Conservation (phyloP, 495 filamentous ascomycete species). For the Thozetella sp. region DNA sequence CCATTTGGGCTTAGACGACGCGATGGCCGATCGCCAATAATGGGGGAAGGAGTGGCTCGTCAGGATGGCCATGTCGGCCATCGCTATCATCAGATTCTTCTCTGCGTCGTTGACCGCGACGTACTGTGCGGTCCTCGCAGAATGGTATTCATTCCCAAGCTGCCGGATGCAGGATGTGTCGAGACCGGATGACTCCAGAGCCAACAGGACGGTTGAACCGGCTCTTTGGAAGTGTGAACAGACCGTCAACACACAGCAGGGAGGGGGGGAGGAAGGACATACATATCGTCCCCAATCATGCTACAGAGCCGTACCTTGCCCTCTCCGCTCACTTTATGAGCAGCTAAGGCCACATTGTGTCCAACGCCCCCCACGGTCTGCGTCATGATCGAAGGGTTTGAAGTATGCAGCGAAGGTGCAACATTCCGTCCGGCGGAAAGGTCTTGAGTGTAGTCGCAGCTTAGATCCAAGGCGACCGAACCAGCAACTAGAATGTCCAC, state of each 20-base stretch:
- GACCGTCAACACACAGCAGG: neutral
- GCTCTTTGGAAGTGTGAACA: constrained; percentile 40
- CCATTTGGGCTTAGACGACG: constrained; percentile 63
- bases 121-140: constrained; percentile 81
- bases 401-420: constrained; percentile 70
- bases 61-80: constrained; percentile 94
- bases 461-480: constrained; percentile 83
- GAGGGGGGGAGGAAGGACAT: constrained; percentile 10
- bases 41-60: constrained; percentile 49
- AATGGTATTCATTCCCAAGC: constrained; percentile 45
- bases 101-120: constrained; percentile 82
- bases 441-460: constrained; percentile 67
- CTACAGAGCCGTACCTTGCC: constrained; percentile 67
- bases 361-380: constrained; percentile 93
- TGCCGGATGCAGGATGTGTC: constrained; percentile 62
- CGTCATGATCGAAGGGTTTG: constrained; percentile 78
- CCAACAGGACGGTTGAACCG: constrained; percentile 68
- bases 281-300: constrained; percentile 74
- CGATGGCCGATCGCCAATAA: constrained; percentile 63
- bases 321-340: constrained; percentile 51
- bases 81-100: constrained; percentile 81
- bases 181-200: constrained; percentile 63
- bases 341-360: constrained; percentile 86
- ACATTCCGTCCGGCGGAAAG: constrained; percentile 9
- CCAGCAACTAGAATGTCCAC: constrained; percentile 84